phyloP scores from a whole-genome alignment of 768 basidiomycete species.

The Cystobasidium tubakii region DNA sequence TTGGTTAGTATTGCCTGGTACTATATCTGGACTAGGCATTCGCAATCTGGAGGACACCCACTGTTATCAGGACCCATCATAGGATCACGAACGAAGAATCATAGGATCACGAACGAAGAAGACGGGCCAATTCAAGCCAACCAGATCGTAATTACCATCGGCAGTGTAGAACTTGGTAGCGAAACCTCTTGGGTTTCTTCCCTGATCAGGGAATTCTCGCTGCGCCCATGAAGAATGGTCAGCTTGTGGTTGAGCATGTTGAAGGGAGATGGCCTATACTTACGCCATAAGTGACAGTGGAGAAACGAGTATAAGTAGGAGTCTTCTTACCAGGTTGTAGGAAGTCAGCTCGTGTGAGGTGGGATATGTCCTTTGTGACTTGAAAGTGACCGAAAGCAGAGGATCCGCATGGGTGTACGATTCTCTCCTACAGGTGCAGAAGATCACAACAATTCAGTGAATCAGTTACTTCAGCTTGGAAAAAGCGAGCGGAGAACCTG shows the following conservation, averaged over 20 bases:
- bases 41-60: not conserved
- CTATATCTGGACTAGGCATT: too few relatives aligned
- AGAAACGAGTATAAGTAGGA: conserved; percentile 45
- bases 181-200: conserved; percentile 77
- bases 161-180: conserved; percentile 75
- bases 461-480: not conserved
- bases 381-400: conserved; percentile 47
- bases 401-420: conserved; percentile 48
- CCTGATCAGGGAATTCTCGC: conserved; percentile 54
- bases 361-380: conserved; percentile 47
- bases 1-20: not conserved
- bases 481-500: too few relatives aligned
- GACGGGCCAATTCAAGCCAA: conserved; percentile 71
- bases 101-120: conserved; percentile 78
- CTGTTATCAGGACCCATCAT: conserved; percentile 53
- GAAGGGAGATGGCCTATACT: conserved; percentile 19
- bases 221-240: not conserved
- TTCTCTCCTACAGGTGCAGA: conserved; percentile 42
- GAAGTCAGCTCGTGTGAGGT: conserved; percentile 48
- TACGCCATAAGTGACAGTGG: conserved; percentile 47
- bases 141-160: conserved; percentile 72
- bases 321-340: conserved; percentile 45
- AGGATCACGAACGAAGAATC: conserved; percentile 77
- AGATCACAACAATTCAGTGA: not conserved
- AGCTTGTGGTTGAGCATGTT: too few relatives aligned